Evolutionary conservation across 2,329 filamentous ascomycete genomes (phyloP).

Genomic region (Calonectria leucothoes): DNA sequence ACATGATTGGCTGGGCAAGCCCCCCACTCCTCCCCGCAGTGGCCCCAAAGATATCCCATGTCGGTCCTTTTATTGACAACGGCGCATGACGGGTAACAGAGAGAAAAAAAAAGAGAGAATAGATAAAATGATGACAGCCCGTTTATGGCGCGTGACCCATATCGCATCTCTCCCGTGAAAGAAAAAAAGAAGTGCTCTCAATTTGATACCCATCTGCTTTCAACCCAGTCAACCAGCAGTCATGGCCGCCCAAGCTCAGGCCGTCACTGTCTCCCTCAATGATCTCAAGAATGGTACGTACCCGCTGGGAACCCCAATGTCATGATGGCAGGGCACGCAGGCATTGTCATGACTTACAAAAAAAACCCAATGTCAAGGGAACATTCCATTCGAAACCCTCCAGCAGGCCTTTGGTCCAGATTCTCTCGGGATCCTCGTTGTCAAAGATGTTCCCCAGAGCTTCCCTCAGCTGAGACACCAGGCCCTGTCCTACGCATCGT

Average conservation of each 20-base stretch:
- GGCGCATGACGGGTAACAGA: not conserved
- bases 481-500: slow-evolving; percentile 87
- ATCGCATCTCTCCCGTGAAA: not conserved
- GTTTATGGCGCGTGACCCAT: not conserved
- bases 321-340: slow-evolving; percentile 22
- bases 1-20: slow-evolving; percentile 42
- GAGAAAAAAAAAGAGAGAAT: not conserved
- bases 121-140: not conserved
- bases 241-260: slow-evolving; percentile 64
- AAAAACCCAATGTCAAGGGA: slow-evolving; percentile 61
- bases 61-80: not conserved
- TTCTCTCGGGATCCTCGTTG: slow-evolving; percentile 92
- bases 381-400: slow-evolving; percentile 75
- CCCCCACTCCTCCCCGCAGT: slow-evolving; percentile 28
- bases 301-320: slow-evolving; percentile 5
- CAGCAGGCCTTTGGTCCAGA: slow-evolving; percentile 89
- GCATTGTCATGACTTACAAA: slow-evolving; percentile 26
- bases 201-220: not conserved
- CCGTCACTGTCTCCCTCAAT: slow-evolving; percentile 70
- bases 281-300: slow-evolving; percentile 68
- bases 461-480: slow-evolving; percentile 79
- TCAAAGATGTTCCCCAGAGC: slow-evolving; percentile 81
- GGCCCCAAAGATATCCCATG: slow-evolving; percentile 7
- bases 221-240: too few species aligned
- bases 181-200: too few species aligned